Conservation (phyloP, 1,284 basidiomycete genomes). For the Leccinum glutinopallens region DNA sequence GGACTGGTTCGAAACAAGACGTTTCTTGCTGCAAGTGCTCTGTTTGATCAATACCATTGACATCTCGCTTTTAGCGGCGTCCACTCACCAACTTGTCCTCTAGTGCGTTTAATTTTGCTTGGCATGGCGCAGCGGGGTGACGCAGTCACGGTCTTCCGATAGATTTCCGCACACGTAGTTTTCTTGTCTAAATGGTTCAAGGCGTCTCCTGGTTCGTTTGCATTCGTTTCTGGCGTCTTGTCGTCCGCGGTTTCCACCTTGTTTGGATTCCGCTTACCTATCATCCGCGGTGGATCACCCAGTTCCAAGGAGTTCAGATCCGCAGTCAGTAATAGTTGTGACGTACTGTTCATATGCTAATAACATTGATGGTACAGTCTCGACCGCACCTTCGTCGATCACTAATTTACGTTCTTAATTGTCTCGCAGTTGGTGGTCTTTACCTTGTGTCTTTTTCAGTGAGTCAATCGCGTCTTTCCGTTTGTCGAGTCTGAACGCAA, state of each 20-base stretch:
- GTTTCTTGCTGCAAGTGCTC: slow-evolving; percentile 72
- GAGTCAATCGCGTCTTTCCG: slow-evolving; percentile 33
- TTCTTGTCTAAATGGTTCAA: slow-evolving; percentile 74
- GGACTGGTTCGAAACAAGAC: slow-evolving; percentile 70
- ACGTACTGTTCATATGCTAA: slow-evolving; percentile 4
- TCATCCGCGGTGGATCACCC: slow-evolving; percentile 80
- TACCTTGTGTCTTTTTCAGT: slow-evolving; percentile 86
- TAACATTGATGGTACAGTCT: slow-evolving; percentile 52
- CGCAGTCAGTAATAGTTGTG: slow-evolving; percentile 43
- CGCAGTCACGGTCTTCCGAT: slow-evolving; percentile 1
- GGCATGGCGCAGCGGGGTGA: slow-evolving; percentile 9
- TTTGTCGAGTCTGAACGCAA: neutral
- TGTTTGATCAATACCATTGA: slow-evolving; percentile 86
- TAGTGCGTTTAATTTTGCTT: slow-evolving; percentile 44
- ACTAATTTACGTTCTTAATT: slow-evolving; percentile 91
- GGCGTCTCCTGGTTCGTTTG: slow-evolving; percentile 63
- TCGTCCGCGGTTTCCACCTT: slow-evolving; percentile 83
- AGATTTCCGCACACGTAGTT: slow-evolving; percentile 67
- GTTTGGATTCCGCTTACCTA: slow-evolving; percentile 88
- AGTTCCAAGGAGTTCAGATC: slow-evolving; percentile 81
- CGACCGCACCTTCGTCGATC: slow-evolving; percentile 86
- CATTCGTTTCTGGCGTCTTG: slow-evolving; percentile 83
- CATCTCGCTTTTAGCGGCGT: slow-evolving; percentile 78
- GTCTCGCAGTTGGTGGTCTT: slow-evolving; percentile 90
- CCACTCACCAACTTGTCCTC: slow-evolving; percentile 78